Evolutionary conservation across 805 yeast genomes (phyloP).

Genomic region (Zygosaccharomyces lentus): DNA sequence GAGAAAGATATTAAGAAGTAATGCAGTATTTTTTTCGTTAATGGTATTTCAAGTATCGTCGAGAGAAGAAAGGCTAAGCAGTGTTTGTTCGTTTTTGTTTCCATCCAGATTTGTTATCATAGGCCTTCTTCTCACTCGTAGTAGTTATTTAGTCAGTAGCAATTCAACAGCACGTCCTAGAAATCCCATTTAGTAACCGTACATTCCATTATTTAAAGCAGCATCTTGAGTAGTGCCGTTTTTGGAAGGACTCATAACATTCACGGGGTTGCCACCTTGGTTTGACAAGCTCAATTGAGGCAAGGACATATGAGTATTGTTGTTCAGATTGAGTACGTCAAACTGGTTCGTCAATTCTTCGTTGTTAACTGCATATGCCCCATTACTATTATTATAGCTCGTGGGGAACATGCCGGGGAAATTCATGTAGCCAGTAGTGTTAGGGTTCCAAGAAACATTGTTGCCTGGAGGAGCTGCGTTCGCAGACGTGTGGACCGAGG

Average conservation of each 20-base stretch:
- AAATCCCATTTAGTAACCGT: slow-evolving; percentile 3
- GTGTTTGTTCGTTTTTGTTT: no score
- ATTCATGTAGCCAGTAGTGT: slow-evolving; percentile 15
- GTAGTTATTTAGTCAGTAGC: not conserved
- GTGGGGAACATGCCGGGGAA: slow-evolving; percentile 34
- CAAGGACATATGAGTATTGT: slow-evolving; percentile 29
- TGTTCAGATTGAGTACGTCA: slow-evolving; percentile 28
- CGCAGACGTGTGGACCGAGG: slow-evolving; percentile 8
- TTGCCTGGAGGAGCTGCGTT: slow-evolving; percentile 2
- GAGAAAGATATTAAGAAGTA: not conserved
- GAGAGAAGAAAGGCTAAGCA: no score
- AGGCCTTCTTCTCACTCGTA: not conserved
- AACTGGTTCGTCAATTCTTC: slow-evolving; percentile 31
- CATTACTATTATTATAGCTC: slow-evolving; percentile 11
- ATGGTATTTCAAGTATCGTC: not conserved
- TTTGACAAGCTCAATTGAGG: slow-evolving; percentile 32
- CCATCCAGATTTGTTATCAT: not conserved
- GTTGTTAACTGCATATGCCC: slow-evolving; percentile 14
- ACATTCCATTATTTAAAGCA: slow-evolving; percentile 10
- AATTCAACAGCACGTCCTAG: not conserved
- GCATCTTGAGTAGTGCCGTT: slow-evolving; percentile 14
- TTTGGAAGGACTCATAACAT: slow-evolving; percentile 14
- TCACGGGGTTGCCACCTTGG: slow-evolving; percentile 15
- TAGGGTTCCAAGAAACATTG: slow-evolving; percentile 17
- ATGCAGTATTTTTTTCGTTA: not conserved